Evolutionary conservation across 805 yeast species (phyloP).

Genomic region (Saccharomycopsis fodiens): DNA sequence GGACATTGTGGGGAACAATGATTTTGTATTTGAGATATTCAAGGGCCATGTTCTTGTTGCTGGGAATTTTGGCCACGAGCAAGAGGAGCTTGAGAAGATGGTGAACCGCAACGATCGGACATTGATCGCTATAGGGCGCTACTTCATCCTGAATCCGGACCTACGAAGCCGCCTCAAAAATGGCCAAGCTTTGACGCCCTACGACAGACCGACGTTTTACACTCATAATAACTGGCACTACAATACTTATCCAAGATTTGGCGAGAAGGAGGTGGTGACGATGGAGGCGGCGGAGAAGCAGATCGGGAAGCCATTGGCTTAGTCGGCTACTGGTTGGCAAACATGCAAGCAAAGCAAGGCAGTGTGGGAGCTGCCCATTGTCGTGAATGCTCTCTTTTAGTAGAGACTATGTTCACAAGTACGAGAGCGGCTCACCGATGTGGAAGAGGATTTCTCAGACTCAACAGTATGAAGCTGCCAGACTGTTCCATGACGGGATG

Average conservation of each 20-base stretch:
- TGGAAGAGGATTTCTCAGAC: no score
- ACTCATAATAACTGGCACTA: constrained; percentile 28
- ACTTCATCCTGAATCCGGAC: constrained; percentile 35
- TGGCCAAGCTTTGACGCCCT: constrained; percentile 29
- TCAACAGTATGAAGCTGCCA: no score
- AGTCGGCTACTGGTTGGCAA: no score
- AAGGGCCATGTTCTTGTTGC: constrained; percentile 37
- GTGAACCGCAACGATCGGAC: constrained; percentile 36
- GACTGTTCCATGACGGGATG: no score
- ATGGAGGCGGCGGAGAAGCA: constrained; percentile 26
- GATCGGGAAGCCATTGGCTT: neutral
- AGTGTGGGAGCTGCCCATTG: no score
- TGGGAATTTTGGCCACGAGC: constrained; percentile 28
- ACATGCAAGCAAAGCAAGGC: no score
- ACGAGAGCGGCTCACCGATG: no score
- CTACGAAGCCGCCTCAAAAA: constrained; percentile 29
- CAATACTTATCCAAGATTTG: constrained; percentile 26
- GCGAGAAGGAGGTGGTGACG: constrained; percentile 15
- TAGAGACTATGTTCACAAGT: constrained; percentile 39
- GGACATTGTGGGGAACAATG: constrained; percentile 28
- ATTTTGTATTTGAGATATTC: constrained; percentile 37
- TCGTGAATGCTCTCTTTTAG: no score
- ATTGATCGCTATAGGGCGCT: constrained; percentile 33
- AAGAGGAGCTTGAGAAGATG: constrained; percentile 24
- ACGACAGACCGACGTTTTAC: constrained; percentile 37